Evolutionary conservation across 257 asterid species (phyloP).

Genomic region (Mentha longifolia): DNA sequence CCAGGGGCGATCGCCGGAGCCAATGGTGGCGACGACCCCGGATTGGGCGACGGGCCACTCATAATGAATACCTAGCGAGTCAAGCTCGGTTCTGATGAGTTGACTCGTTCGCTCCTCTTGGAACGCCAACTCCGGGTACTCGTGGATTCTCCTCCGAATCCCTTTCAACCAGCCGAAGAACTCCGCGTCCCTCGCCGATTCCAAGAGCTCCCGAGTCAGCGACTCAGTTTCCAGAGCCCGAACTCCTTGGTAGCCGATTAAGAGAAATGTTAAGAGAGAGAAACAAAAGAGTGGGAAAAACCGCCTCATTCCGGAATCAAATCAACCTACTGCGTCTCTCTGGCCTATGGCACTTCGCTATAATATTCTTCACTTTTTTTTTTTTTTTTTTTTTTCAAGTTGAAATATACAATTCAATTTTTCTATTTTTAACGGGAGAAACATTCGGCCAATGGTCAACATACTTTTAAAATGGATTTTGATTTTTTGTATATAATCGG

Average conservation of each 20-base stretch:
- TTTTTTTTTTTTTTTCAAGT: no score
- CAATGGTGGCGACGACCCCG: conserved; percentile 78
- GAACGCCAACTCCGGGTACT: conserved; percentile 77
- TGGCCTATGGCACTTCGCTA: no score
- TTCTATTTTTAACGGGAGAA: neutral
- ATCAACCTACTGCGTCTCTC: neutral
- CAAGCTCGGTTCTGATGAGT: conserved; percentile 74
- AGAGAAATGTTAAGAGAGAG: conserved; percentile 29
- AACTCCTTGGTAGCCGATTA: conserved; percentile 14
- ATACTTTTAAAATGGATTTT: neutral
- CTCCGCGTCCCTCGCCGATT: conserved; percentile 61
- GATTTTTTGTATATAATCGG: neutral
- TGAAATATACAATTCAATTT: neutral
- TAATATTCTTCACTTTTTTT: no score
- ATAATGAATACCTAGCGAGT: conserved; percentile 67
- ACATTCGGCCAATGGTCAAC: neutral
- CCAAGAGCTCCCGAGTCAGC: conserved; percentile 49
- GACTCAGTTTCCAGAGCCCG: conserved; percentile 41
- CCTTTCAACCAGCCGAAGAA: conserved; percentile 72
- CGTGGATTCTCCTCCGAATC: conserved; percentile 75
- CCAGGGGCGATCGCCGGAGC: conserved; percentile 73
- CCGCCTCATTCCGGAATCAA: conserved; percentile 28
- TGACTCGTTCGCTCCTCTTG: conserved; percentile 76
- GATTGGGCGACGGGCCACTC: conserved; percentile 79
- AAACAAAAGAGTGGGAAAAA: conserved; percentile 23